Conservation (phyloP, 768 basidiomycete species). For the Lentinula sp. region DNA sequence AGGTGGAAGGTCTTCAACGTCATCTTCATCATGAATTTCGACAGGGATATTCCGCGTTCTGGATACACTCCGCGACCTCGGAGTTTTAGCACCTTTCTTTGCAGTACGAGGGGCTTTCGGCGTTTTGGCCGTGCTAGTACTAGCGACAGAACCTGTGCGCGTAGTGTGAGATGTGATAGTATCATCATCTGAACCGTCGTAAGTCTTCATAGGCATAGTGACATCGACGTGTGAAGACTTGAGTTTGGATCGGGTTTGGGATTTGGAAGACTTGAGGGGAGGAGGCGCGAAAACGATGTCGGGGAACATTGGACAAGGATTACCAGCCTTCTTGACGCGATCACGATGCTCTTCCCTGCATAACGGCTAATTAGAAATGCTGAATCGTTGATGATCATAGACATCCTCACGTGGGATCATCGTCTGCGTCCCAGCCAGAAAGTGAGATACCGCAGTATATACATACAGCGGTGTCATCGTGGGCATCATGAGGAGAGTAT, state of each 20-base stretch:
- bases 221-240: conserved; percentile 25
- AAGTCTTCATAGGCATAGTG: conserved; percentile 32
- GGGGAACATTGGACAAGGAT: conserved; percentile 35
- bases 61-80: conserved; percentile 5
- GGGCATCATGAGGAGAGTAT: conserved; percentile 59
- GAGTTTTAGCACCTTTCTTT: conserved; percentile 20
- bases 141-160: conserved; percentile 6
- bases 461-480: conserved; percentile 81
- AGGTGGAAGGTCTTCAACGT: conserved; percentile 12
- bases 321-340: conserved; percentile 46
- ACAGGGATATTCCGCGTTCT: neutral
- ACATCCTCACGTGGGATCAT: conserved; percentile 78
- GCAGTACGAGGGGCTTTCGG: conserved; percentile 10
- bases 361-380: conserved; percentile 6
- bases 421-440: conserved; percentile 81
- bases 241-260: conserved; percentile 14
- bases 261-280: conserved; percentile 19
- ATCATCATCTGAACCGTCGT: conserved; percentile 31
- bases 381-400: neutral
- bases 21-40: neutral
- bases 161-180: conserved; percentile 10
- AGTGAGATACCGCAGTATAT: conserved; percentile 78
- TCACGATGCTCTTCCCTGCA: conserved; percentile 70
- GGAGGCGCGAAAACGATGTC: conserved; percentile 17
- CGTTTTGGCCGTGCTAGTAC: conserved; percentile 18